phyloP scores from a whole-genome alignment of 768 basidiomycete species.

The Tylopilus plumbeoviolaceoides region DNA sequence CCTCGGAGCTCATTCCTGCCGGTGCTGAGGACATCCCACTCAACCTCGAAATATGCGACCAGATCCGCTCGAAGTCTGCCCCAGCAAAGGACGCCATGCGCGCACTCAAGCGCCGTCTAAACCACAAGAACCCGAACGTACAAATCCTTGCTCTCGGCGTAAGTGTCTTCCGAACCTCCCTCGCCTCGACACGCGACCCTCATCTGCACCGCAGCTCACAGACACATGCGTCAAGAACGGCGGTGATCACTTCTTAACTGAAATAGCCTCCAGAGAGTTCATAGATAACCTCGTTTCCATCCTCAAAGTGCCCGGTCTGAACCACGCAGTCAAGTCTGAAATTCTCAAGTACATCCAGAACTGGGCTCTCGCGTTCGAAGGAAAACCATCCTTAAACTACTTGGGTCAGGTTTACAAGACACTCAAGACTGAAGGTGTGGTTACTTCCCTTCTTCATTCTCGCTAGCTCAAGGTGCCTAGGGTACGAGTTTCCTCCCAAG shows the following conservation, averaged over 20 bases:
- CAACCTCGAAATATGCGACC: conserved; percentile 94
- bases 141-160: conserved; percentile 85
- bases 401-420: conserved; percentile 77
- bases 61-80: conserved; percentile 88
- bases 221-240: conserved; percentile 97
- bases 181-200: not conserved
- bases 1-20: conserved; percentile 80
- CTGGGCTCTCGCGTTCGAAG: conserved; percentile 89
- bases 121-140: conserved; percentile 95
- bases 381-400: conserved; percentile 69
- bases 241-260: conserved; percentile 83
- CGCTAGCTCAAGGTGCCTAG: conserved; percentile 33
- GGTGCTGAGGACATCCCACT: conserved; percentile 88
- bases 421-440: conserved; percentile 68
- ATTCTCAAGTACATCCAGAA: conserved; percentile 83
- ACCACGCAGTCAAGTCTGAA: conserved; percentile 77
- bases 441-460: not conserved
- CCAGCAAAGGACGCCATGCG: conserved; percentile 85
- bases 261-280: conserved; percentile 86
- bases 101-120: conserved; percentile 78
- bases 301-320: conserved; percentile 71
- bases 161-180: conserved; percentile 30
- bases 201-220: conserved; percentile 52
- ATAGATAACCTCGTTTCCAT: conserved; percentile 91
- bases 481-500: conserved; percentile 82